Base-by-base conservation (phyloP, 2,329 filamentous ascomycete genomes). In the Aspergillus quadrilineatus region DNA sequence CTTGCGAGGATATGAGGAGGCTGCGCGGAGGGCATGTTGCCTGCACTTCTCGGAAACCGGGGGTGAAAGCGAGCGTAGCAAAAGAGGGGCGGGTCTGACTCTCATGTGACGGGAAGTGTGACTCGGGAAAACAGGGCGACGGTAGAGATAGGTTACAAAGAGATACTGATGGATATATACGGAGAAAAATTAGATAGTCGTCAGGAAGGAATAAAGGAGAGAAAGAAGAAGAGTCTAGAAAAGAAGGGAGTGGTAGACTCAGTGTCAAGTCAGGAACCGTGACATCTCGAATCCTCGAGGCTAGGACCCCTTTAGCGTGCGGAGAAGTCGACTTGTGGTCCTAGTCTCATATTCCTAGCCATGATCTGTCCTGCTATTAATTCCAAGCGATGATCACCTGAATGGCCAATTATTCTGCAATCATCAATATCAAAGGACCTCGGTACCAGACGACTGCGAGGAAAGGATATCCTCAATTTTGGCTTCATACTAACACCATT, bases 21-120 rank as follows among this genome's bases (percentile, higher is more conserved):
- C 53, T 66, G 63, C 52, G 63, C 63, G 52, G 65, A 67, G 17
- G 66, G 65, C 65, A 68, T 68, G 44, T 55, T 65, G 42, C 39
- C 39, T 42, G 54, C 15, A 32, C 41, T 54, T 55, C 17, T 49
- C 30, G 49, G 44, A 37, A 53, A 43, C 52, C 47, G 30, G 26
- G 41, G 46, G 50, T 15, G 34, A 50, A 53, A 48, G 53, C 22
- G 50, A 53, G 44, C 37, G 44, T 58, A 53, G 46, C 17, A 46
- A 30, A 42, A 37, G 51, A 57, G 53, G 46, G 36, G 56, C 45
- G 56, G 26, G 41, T 56, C 10, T 37, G 34, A 14, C 3, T 37
- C 56, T 56, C 57, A 60, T 60, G 57, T 62, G 60, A 62, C 55
- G 30, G 44, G 29, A 17, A 45, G 17, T 30, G 47, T 51, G 50